Conservation (phyloP, 2,329 filamentous ascomycete genomes). For the Coniochaeta sp. region DNA sequence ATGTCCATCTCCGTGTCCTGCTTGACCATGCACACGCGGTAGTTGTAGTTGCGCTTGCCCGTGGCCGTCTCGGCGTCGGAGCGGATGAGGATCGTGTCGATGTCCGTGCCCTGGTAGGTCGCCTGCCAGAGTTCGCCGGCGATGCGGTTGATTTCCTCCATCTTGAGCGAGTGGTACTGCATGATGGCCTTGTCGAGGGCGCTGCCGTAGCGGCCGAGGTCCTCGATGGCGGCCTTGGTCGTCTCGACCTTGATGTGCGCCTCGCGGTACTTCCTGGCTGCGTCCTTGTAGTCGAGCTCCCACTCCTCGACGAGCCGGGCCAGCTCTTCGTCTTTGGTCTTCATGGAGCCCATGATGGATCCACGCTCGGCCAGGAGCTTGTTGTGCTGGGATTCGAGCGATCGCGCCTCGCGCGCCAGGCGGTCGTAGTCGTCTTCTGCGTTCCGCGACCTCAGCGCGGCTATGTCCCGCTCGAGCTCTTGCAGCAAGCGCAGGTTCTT, state of each 20-base stretch:
- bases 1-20: constrained; percentile 98
- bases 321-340: constrained; percentile 77
- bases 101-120: constrained; percentile 94
- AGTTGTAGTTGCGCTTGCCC: constrained; percentile 85
- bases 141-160: constrained; percentile 96
- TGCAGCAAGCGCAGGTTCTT: constrained; percentile 64
- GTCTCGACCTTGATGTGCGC: constrained; percentile 85
- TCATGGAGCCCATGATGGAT: constrained; percentile 69
- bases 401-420: constrained; percentile 61
- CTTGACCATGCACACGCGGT: constrained; percentile 97
- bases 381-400: constrained; percentile 61
- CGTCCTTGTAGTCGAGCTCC: constrained; percentile 80
- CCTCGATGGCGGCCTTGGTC: constrained; percentile 87
- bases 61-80: constrained; percentile 74
- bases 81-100: constrained; percentile 91
- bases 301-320: constrained; percentile 67
- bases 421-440: constrained; percentile 75
- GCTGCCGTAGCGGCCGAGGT: constrained; percentile 72
- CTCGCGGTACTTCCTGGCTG: constrained; percentile 73
- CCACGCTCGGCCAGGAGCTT: constrained; percentile 65
- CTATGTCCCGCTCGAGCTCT: constrained; percentile 61
- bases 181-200: constrained; percentile 96
- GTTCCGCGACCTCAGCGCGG: constrained; percentile 67
- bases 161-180: constrained; percentile 92
- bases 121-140: constrained; percentile 94